Conservation (phyloP, 1,139 yeast species). For the Nakaseomyces sp. region DNA sequence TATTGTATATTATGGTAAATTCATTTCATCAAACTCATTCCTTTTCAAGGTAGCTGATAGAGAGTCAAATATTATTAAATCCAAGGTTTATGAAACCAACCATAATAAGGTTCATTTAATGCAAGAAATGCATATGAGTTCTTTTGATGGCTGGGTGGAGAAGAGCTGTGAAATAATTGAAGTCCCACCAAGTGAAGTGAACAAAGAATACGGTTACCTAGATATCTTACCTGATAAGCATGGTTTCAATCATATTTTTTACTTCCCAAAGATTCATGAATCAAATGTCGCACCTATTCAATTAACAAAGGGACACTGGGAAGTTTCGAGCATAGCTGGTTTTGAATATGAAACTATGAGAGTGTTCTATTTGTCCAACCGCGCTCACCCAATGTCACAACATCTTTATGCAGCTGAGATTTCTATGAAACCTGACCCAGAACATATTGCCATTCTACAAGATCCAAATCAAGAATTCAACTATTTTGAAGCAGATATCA, state of each 20-base stretch:
- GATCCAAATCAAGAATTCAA: constrained; percentile 17
- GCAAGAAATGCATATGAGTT: constrained; percentile 37
- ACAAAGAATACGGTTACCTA: constrained; percentile 46
- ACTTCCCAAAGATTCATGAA: constrained; percentile 44
- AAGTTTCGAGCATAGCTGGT: constrained; percentile 49
- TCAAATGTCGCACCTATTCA: constrained; percentile 35
- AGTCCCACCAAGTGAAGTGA: constrained; percentile 32
- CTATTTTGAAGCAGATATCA: constrained; percentile 23
- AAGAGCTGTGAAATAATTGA: constrained; percentile 25
- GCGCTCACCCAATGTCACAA: constrained; percentile 45
- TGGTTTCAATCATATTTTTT: constrained; percentile 61
- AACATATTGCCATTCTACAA: constrained; percentile 16
- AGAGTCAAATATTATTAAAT: constrained; percentile 46
- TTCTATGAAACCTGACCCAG: constrained; percentile 7
- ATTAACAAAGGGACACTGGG: constrained; percentile 62
- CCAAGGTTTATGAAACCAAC: constrained; percentile 37
- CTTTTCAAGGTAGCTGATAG: constrained; percentile 66
- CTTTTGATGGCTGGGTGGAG: constrained; percentile 49
- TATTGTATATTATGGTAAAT: constrained; percentile 55
- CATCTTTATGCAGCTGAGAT: constrained; percentile 45
- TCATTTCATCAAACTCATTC: constrained; percentile 53
- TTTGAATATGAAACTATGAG: constrained; percentile 44
- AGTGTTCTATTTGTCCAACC: constrained; percentile 59
- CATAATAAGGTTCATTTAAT: constrained; percentile 33
- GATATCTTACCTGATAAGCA: constrained; percentile 59